Conservation (phyloP, 768 basidiomycete genomes). For the Leccinum arenicola region DNA sequence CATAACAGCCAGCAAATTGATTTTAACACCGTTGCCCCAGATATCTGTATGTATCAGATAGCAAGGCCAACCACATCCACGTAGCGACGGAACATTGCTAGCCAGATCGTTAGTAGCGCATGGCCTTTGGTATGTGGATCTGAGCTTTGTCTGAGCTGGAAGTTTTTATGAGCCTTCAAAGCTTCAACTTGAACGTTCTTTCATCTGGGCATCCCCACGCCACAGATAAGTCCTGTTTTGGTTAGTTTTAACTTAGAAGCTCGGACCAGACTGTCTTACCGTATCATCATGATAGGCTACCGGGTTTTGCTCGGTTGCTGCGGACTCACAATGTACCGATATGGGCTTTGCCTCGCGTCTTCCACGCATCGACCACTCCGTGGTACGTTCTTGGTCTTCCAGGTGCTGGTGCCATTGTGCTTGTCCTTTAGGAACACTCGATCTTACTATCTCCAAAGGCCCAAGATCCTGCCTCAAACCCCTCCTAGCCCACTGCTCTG, state of each 20-base stretch:
- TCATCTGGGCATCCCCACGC: too few relatives aligned
- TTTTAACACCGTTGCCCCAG: background rate
- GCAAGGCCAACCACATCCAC: background rate
- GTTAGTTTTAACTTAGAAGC: background rate
- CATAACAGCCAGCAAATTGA: too few relatives aligned
- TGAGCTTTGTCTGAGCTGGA: too few relatives aligned
- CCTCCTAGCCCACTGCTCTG: background rate
- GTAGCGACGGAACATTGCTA: background rate
- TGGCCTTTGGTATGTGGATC: background rate
- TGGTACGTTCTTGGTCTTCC: background rate
- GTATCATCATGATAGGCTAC: background rate
- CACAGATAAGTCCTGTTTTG: background rate
- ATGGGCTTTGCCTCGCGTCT: background rate
- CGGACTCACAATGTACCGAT: background rate
- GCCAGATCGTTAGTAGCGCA: background rate
- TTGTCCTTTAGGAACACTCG: background rate
- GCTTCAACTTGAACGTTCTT: too few relatives aligned
- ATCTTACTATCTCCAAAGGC: background rate
- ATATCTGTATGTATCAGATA: background rate
- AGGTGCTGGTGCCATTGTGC: background rate
- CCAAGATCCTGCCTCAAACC: background rate
- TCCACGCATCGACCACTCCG: background rate
- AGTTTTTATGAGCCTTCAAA: too few relatives aligned
- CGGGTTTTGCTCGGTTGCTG: background rate
- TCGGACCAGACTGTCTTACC: too few relatives aligned